Evolutionary conservation across 2,329 filamentous ascomycete genomes (phyloP), one percentile per base, ranked within the genome.

Genomic region (Berkeleyomyces basicola): DNA sequence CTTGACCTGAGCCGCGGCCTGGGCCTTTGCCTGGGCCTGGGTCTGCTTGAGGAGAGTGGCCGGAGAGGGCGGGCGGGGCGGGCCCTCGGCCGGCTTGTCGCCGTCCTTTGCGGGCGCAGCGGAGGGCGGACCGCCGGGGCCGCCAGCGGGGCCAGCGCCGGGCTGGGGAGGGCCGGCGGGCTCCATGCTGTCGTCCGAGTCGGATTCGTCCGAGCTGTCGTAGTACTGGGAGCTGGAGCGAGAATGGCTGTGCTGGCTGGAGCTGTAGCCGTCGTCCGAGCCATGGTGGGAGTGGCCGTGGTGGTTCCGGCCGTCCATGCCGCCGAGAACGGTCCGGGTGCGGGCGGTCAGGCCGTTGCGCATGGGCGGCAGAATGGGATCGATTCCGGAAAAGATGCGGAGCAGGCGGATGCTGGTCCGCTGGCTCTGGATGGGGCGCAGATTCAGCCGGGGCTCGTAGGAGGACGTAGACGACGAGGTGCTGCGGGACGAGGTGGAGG

Each of bases 351-450:
- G 36, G 36, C 60, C 55, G 39, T 61, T 51, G 36, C 55, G 42
- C 46, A 44, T 42, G 14, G 53, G 63, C 7, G 59, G 59, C 44
- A 64, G 49, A 55, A 64, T 64, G 46, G 63, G 63, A n/a, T 64
- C 63, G 36, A 64, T 44, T 61, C 63, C 63, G 14, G 63, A 64
- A 47, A 64, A 64, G 55, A 64, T 64, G 60, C 63, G 63, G 16
- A 64, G 63, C 44, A 64, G 46, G 33, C 60, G 63, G 31, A 64
- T 60, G 16, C 59, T 60, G 11, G 46, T 46, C 44, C 53, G 44
- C 39, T 62, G 39, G 10, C 59, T 62, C 55, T 64, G 46, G 43
- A 64, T 61, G 10, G 46, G 46, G 5, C 60, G 53, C 4, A 47
- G 44, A 2, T 61, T 42, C 33, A 61, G 58, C 39, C 37, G 42